Evolutionary conservation across 2,329 filamentous ascomycete species (phyloP).

Genomic region (Cladosporium phlei): DNA sequence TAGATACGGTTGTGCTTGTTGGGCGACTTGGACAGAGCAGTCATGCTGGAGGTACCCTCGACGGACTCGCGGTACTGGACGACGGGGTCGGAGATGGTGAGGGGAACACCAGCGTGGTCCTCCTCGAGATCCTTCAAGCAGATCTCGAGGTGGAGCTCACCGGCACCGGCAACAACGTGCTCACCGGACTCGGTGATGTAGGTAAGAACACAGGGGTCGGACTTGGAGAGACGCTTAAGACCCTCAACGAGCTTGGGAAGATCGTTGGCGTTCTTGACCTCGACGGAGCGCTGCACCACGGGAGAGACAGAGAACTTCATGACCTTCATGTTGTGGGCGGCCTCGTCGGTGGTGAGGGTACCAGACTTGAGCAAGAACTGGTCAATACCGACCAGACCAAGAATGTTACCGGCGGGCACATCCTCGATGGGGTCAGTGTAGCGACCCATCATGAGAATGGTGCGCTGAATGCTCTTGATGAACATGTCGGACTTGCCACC

Average conservation of each 20-base stretch:
- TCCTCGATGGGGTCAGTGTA: slow-evolving; percentile 98
- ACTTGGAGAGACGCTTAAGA: slow-evolving; percentile 99
- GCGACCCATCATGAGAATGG: slow-evolving; percentile 99
- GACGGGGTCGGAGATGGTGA: slow-evolving; percentile 96
- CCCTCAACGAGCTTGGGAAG: slow-evolving; percentile 99
- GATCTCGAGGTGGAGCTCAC: slow-evolving; percentile 99
- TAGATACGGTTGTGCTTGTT: slow-evolving; percentile 99
- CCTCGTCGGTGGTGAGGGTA: slow-evolving; percentile 95
- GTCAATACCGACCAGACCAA: slow-evolving; percentile 97
- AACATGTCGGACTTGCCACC: slow-evolving; percentile 99
- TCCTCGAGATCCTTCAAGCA: slow-evolving; percentile 99
- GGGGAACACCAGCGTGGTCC: slow-evolving; percentile 97
- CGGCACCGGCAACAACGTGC: slow-evolving; percentile 97
- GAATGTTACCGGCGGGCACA: slow-evolving; percentile 99
- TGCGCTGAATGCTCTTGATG: slow-evolving; percentile 99
- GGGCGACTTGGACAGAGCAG: slow-evolving; percentile 96
- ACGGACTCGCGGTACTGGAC: slow-evolving; percentile 99
- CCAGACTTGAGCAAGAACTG: slow-evolving; percentile 99
- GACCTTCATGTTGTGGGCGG: slow-evolving; percentile 99
- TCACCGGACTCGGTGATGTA: slow-evolving; percentile 87
- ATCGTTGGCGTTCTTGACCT: slow-evolving; percentile 99
- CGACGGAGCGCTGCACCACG: slow-evolving; percentile 95
- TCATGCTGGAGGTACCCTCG: slow-evolving; percentile 77
- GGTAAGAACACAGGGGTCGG: slow-evolving; percentile 95
- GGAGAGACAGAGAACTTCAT: slow-evolving; percentile 99